Conservation (phyloP, 2,329 filamentous ascomycete species). For the Diaporthe sp. region DNA sequence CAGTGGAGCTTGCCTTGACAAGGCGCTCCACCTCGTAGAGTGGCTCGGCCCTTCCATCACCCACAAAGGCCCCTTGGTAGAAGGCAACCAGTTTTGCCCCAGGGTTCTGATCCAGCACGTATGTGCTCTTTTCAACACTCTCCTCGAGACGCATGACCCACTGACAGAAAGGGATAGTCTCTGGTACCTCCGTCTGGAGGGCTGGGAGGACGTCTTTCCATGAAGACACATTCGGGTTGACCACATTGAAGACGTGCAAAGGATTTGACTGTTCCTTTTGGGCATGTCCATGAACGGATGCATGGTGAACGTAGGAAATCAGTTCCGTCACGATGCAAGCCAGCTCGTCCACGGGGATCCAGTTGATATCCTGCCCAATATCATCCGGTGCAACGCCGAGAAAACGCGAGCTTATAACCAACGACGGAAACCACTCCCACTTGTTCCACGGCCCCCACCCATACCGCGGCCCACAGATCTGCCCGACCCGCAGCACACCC, state of each 20-base stretch:
- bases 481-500: constrained; percentile 39
- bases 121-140: not conserved
- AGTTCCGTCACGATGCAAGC: constrained; percentile 8
- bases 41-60: not conserved
- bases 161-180: not conserved
- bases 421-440: constrained; percentile 21
- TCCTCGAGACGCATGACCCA: not conserved
- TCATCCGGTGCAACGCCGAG: not conserved
- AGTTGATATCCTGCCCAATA: constrained; percentile 24
- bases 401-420: constrained; percentile 15
- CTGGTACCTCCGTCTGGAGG: not conserved
- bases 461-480: constrained; percentile 37
- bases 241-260: constrained; percentile 16
- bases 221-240: not conserved
- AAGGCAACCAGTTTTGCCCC: constrained; percentile 8
- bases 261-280: not conserved
- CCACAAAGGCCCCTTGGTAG: not conserved
- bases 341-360: constrained; percentile 28
- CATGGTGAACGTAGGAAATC: not conserved
- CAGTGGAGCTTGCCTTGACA: too few relatives aligned
- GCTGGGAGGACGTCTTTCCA: constrained; percentile 7
- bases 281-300: not conserved
- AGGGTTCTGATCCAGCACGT: constrained; percentile 1
- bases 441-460: constrained; percentile 1
- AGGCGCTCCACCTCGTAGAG: not conserved